Percentiles rank a stretch among this genome's conserved stretches.
These are phyloP conservation scores for Ensete ventricosum DNA, from an alignment of 176 grass and related monocot species.

Conservation along the genomic window DNA sequence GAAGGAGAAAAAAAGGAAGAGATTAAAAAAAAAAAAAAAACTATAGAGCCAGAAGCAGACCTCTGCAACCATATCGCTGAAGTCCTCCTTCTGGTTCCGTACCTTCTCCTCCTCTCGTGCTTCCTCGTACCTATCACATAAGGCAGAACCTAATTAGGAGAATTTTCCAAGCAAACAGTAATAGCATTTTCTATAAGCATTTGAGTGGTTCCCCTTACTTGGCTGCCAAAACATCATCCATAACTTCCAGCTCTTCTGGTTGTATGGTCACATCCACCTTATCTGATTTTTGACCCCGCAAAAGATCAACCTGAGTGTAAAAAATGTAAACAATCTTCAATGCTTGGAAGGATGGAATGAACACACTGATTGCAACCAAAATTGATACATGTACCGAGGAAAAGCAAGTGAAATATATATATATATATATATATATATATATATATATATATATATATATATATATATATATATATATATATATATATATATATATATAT, in stretches of 20 bases:
- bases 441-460: too few relatives aligned
- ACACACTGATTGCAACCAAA: not conserved
- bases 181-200: not conserved
- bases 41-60: constrained; percentile 9
- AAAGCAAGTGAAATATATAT: not conserved
- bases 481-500: too few relatives aligned
- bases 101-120: constrained; percentile 83
- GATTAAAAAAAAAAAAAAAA: not conserved
- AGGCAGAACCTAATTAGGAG: not conserved
- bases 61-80: constrained; percentile 98
- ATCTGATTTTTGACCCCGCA: constrained; percentile 86
- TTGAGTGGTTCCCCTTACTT: constrained; percentile 43
- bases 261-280: constrained; percentile 99
- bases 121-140: constrained; percentile 59
- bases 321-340: not conserved
- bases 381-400: not conserved
- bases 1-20: not conserved
- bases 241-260: constrained; percentile 84
- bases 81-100: constrained; percentile 90
- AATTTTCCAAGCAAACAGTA: not conserved
- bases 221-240: constrained; percentile 96
- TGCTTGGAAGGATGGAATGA: too few relatives aligned
- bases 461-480: too few relatives aligned
- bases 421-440: too few relatives aligned
- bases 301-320: constrained; percentile 68